Percentiles rank a stretch among this genome's conserved stretches.
Evolutionary conservation across 371 early-diverging fungal genomes (phyloP).

Genomic region (Mortierella polycephala): DNA sequence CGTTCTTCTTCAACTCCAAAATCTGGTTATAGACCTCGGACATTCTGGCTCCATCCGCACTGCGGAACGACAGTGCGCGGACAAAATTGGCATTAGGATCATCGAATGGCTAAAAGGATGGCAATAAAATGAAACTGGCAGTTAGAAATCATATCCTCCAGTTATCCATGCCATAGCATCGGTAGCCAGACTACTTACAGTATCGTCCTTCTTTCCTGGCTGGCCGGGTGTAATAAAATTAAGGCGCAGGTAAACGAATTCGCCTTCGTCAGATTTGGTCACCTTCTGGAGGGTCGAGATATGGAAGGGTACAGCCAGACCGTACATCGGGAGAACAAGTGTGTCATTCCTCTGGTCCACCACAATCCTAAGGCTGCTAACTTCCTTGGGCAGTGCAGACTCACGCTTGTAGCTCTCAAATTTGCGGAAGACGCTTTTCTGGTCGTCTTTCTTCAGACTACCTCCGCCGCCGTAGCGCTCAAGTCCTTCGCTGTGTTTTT

Average conservation of each 20-base stretch:
- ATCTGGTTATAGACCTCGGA: slow-evolving; percentile 87
- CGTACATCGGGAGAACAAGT: slow-evolving; percentile 96
- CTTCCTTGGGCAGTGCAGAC: slow-evolving; percentile 82
- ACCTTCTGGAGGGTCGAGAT: slow-evolving; percentile 96
- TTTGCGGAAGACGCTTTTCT: slow-evolving; percentile 79
- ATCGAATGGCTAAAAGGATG: slow-evolving; percentile 76
- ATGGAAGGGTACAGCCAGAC: slow-evolving; percentile 99
- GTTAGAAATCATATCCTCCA: slow-evolving; percentile 3
- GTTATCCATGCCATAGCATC: background rate
- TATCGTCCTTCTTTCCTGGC: slow-evolving; percentile 89
- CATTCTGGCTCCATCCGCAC: slow-evolving; percentile 86
- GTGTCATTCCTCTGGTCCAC: slow-evolving; percentile 93
- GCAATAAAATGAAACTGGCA: background rate
- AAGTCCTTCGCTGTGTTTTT: slow-evolving; percentile 82
- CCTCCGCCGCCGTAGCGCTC: slow-evolving; percentile 77
- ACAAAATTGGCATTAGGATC: slow-evolving; percentile 92
- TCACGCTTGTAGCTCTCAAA: slow-evolving; percentile 97
- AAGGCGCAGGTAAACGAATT: slow-evolving; percentile 93
- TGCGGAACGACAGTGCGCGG: slow-evolving; percentile 90
- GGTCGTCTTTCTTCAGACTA: slow-evolving; percentile 70
- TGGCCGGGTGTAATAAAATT: slow-evolving; percentile 98
- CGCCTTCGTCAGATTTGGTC: slow-evolving; percentile 96
- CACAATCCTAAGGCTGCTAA: slow-evolving; percentile 78
- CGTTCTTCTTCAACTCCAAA: slow-evolving; percentile 90
- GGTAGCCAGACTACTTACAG: slow-evolving; percentile 55